Percentiles rank a stretch among this genome's conserved stretches.
These are phyloP conservation scores for Wallacemonas sp. DNA, from an alignment of 208 protist species.

Conservation along the genomic window DNA sequence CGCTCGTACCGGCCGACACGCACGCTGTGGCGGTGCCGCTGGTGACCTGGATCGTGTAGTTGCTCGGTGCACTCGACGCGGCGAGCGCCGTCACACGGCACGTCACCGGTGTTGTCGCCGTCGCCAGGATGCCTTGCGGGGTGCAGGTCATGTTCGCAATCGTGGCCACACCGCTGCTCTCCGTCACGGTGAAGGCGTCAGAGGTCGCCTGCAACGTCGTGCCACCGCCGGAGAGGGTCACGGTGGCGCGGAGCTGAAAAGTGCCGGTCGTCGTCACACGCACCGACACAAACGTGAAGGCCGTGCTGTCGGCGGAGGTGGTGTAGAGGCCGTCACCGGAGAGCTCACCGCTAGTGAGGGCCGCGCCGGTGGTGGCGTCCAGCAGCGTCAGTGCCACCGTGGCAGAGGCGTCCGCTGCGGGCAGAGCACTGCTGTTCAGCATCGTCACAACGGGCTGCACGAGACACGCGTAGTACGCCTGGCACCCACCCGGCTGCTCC, in stretches of 20 bases:
- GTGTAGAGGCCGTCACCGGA: slow-evolving; percentile 43
- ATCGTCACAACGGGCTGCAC: slow-evolving; percentile 66
- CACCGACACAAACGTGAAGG: slow-evolving; percentile 63
- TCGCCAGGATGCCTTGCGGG: slow-evolving; percentile 49
- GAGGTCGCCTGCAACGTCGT: slow-evolving; percentile 41
- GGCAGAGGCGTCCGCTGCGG: slow-evolving; percentile 40
- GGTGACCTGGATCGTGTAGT: slow-evolving; percentile 59
- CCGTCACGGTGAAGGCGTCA: slow-evolving; percentile 38
- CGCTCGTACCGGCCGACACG: slow-evolving; percentile 25
- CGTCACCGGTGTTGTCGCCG: slow-evolving; percentile 15
- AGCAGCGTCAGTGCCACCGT: slow-evolving; percentile 52
- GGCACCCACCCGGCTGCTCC: slow-evolving; percentile 49
- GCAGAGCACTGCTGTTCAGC: slow-evolving; percentile 30
- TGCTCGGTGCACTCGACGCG: slow-evolving; percentile 24
- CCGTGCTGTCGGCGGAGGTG: slow-evolving; percentile 30
- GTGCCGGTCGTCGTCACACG: slow-evolving; percentile 44
- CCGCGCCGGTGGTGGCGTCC: slow-evolving; percentile 29
- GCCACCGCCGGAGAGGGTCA: slow-evolving; percentile 50
- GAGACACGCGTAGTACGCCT: slow-evolving; percentile 38
- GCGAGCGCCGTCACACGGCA: slow-evolving; percentile 51
- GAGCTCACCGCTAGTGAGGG: slow-evolving; percentile 32
- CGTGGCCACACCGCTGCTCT: slow-evolving; percentile 10
- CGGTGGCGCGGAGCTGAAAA: slow-evolving; percentile 61
- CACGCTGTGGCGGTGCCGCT: slow-evolving; percentile 47
- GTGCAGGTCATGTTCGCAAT: slow-evolving; percentile 52